These are phyloP conservation scores for Leucogyrophana mollusca DNA, from an alignment of 768 basidiomycete species.

Conservation along the genomic window DNA sequence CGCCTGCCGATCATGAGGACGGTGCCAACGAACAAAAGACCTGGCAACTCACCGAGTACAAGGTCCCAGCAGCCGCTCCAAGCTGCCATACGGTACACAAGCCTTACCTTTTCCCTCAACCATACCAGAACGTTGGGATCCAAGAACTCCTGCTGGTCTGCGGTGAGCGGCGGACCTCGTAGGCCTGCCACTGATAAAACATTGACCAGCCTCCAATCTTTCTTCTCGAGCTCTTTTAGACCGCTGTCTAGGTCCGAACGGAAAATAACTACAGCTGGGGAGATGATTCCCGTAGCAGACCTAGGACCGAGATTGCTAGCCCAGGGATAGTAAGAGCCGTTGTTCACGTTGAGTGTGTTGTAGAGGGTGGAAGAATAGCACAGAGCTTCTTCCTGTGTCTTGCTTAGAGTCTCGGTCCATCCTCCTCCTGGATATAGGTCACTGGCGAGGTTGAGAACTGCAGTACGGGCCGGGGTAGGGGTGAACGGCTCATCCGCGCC, in stretches of 20 bases:
- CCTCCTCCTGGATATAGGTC: slow-evolving; percentile 32
- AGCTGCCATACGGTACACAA: slow-evolving; percentile 44
- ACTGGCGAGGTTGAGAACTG: slow-evolving; percentile 41
- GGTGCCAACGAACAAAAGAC: not conserved
- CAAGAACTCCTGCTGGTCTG: too few relatives aligned
- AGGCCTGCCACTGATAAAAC: too few relatives aligned
- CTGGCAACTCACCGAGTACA: slow-evolving; percentile 34
- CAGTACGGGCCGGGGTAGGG: slow-evolving; percentile 7
- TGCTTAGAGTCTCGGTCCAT: slow-evolving; percentile 27
- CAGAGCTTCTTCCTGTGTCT: slow-evolving; percentile 46
- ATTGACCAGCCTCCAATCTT: too few relatives aligned
- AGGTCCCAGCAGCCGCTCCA: slow-evolving; percentile 34
- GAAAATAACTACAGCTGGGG: slow-evolving; percentile 46
- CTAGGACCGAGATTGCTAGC: slow-evolving; percentile 42
- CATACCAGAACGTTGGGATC: slow-evolving; percentile 26
- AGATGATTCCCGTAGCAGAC: slow-evolving; percentile 40
- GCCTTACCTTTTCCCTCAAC: slow-evolving; percentile 40
- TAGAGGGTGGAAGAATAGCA: slow-evolving; percentile 50
- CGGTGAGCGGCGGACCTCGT: too few relatives aligned
- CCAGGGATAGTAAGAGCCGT: slow-evolving; percentile 44
- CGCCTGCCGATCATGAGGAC: slow-evolving; percentile 26
- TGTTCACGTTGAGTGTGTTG: slow-evolving; percentile 38
- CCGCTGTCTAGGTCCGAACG: slow-evolving; percentile 44
- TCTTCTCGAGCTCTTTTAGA: slow-evolving; percentile 29
- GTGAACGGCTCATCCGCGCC: not conserved